These are phyloP conservation scores for Anisodus tanguticus DNA, from an alignment of 257 asterid species.

Conservation along the genomic window DNA sequence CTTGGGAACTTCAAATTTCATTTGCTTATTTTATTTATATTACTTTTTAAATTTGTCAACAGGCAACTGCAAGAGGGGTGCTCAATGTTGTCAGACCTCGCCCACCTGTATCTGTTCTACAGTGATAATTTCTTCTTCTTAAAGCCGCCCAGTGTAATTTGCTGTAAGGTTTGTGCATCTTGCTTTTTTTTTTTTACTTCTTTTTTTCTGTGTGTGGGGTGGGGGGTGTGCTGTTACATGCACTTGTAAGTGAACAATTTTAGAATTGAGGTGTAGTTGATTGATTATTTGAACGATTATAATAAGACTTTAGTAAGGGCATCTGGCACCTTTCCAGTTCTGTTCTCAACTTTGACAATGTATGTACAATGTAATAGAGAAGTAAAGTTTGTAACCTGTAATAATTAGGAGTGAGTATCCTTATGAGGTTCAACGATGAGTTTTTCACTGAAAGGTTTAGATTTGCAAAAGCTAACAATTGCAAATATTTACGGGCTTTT, in stretches of 20 bases:
- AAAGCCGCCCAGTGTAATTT: conserved; percentile 1
- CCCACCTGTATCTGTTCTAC: conserved; percentile 56
- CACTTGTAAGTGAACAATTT: background rate
- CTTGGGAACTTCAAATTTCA: background rate
- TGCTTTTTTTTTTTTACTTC: background rate
- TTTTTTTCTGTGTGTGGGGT: background rate
- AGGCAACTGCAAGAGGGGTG: conserved; percentile 97
- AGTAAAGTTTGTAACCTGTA: background rate
- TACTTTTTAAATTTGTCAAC: conserved; percentile 22
- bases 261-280: conserved; percentile 7
- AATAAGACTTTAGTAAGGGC: background rate
- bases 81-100: conserved; percentile 86
- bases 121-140: conserved; percentile 37
- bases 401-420: background rate
- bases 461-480: background rate
- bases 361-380: background rate
- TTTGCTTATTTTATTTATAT: background rate
- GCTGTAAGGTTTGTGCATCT: background rate
- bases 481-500: background rate
- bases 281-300: conserved; percentile 4
- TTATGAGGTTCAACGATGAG: background rate
- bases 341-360: background rate
- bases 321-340: background rate
- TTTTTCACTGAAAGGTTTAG: background rate
- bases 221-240: background rate